Evolutionary conservation across 2,329 filamentous ascomycete genomes (phyloP), one percentile per base, ranked within the genome.

Genomic region (Elsinoe fawcettii): DNA sequence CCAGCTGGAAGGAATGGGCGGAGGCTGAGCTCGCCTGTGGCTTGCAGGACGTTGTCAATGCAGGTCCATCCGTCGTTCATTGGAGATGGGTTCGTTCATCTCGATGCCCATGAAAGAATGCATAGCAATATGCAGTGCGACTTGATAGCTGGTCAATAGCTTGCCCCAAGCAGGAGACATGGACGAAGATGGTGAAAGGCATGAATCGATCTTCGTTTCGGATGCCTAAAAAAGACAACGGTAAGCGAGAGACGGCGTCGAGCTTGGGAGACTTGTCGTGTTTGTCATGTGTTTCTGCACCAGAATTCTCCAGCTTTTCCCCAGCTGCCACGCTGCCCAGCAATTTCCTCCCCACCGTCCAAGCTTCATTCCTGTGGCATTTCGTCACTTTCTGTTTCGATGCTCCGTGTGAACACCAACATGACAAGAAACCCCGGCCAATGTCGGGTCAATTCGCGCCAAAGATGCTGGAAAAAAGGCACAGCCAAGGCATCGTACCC

Each of bases 301-400:
- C 34, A 5, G 14, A 37, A 20, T 20, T 43, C 39, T 43, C 39
- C 39, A 43, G 39, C 12, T 23, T 51, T 51, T 51, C 46, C 46
- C 46, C 46, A 51, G 46, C 46, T 49, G 44, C 41, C 18, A 16
- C 37, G n/a, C n/a, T n/a, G n/a, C n/a, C n/a, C 37, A n/a, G 14
- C 37, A 8, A 12, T 43, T 20, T 44, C 23, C 34, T 12, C 34
- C 34, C 34, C 34, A 37, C 34, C 5, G 34, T 14, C 34, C 34
- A 14, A 37, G 34, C 34, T 4, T 37, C 34, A 37, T 6, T 37
- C 34, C 34, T 14, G 34, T 37, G 5, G 5, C 18, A 44, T 44
- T 44, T 44, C 41, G 41, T 44, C 41, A 46, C 41, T 46, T 23
- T 39, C 27, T 53, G 49, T 53, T 39, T 36, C 49, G 32, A 30